phyloP scores from a whole-genome alignment of 768 basidiomycete genomes.

The Candolleomyces eurysporus region DNA sequence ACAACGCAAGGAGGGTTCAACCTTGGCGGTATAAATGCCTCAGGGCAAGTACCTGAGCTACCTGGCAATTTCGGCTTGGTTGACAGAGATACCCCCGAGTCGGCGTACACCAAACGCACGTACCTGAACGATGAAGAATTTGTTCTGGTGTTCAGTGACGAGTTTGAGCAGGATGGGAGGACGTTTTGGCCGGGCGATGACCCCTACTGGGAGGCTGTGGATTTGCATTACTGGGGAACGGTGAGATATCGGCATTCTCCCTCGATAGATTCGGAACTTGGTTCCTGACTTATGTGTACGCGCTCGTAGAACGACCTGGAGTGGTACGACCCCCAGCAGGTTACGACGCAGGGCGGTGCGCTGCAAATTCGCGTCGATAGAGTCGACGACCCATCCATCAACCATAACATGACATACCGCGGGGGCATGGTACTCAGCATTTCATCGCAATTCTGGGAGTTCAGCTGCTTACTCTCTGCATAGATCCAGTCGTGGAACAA shows the following conservation, averaged over 20 bases:
- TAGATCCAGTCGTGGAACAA: constrained; percentile 85
- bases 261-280: not conserved
- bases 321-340: constrained; percentile 71
- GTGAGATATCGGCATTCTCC: constrained; percentile 16
- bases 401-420: constrained; percentile 77
- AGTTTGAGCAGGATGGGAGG: constrained; percentile 58
- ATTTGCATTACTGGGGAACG: constrained; percentile 78
- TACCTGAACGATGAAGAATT: constrained; percentile 79
- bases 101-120: constrained; percentile 48
- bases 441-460: constrained; percentile 24
- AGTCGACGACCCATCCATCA: constrained; percentile 47
- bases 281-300: not conserved
- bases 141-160: constrained; percentile 86
- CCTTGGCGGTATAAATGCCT: constrained; percentile 83
- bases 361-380: constrained; percentile 76
- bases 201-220: constrained; percentile 85
- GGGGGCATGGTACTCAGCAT: constrained; percentile 50
- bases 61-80: constrained; percentile 66
- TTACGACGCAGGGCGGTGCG: constrained; percentile 75
- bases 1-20: constrained; percentile 59
- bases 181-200: constrained; percentile 75
- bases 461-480: constrained; percentile 8
- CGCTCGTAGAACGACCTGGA: constrained; percentile 75
- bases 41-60: constrained; percentile 84
- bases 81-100: constrained; percentile 71